Base-by-base conservation (phyloP, 2,329 filamentous ascomycete species). In the Claviceps monticola region DNA sequence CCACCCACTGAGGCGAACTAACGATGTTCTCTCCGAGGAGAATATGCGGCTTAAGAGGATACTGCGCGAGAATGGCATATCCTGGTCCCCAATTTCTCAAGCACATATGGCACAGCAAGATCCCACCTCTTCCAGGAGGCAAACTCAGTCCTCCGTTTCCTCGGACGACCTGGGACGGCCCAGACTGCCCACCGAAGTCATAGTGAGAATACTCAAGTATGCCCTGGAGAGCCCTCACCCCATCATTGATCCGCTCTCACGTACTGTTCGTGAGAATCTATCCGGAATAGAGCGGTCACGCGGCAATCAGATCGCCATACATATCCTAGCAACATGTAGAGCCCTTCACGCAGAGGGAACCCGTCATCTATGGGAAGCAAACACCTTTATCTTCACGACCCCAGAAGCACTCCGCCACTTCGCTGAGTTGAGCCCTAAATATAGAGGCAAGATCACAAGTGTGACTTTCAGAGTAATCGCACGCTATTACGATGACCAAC, bases 321-420 rank as follows among this genome's bases (percentile, higher is more conserved):
- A 76, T 56, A 74, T 78, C 49, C 63, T 80, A 2, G 68, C 70
- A 4, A 75, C 75, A 2, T 78, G 73, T 61, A 74, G 64, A 56
- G 70, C 72, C 16, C 73, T 76, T 53, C 58, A 72, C 38, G 56
- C 63, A 3, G 77, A 80, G 57, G 77, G 76, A 38, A 71, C 64
- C 14, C 70, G 67, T 17, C 67, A 71, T 48, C 56, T 80, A 11
- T 78, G 77, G 73, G 64, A 67, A 23, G 72, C 68, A 49, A 80
- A 80, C 58, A 62, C 64, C 0, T 80, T 80, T 56, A 62, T 71
- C 23, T 80, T 80, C 62, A 80, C 77, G 0, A 73, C 67, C n/a
- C 71, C 71, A 26, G 66, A 71, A 39, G 68, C 74, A 2, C 62
- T 80, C 5, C 69, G 68, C 41, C 68, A 71, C 48, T 78, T 80